phyloP scores from a whole-genome alignment of 306 rosid genomes.

The Begonia loranthoides region DNA sequence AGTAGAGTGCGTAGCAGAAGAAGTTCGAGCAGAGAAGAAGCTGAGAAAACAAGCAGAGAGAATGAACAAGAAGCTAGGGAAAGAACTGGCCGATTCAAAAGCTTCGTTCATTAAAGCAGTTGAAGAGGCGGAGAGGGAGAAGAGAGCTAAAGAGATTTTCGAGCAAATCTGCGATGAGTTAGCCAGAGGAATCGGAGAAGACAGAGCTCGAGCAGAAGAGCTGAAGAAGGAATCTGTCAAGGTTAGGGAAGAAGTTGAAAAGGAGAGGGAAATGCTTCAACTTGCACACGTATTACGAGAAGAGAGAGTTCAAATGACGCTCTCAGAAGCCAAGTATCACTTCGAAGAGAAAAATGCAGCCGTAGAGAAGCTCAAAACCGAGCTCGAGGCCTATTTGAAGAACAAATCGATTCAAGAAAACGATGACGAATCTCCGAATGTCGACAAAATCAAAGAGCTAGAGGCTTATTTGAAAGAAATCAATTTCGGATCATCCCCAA shows the following conservation, averaged over 20 bases:
- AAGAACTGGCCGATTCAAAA: conserved; percentile 52
- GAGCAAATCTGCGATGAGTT: conserved; percentile 78
- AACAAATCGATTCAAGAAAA: neutral
- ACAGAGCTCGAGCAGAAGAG: conserved; percentile 69
- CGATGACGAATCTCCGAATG: neutral
- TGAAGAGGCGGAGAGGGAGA: conserved; percentile 69
- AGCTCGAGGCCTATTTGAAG: neutral
- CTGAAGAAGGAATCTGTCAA: conserved; percentile 58
- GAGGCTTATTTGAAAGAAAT: conserved; percentile 1
- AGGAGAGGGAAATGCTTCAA: conserved; percentile 94
- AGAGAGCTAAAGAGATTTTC: conserved; percentile 68
- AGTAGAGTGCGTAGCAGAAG: conserved; percentile 37
- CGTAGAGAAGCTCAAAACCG: neutral
- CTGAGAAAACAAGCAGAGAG: conserved; percentile 67
- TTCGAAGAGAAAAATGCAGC: neutral
- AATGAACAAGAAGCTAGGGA: conserved; percentile 63
- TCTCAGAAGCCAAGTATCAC: neutral
- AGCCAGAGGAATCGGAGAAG: conserved; percentile 72
- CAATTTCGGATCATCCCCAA: neutral
- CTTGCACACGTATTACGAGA: conserved; percentile 20
- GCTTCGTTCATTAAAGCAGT: conserved; percentile 32
- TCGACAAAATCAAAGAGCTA: neutral
- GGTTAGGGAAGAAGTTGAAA: conserved; percentile 65
- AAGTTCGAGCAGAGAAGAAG: conserved; percentile 69
- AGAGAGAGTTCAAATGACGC: neutral